Evolutionary conservation across 2,329 filamentous ascomycete genomes (phyloP).

Genomic region (Neonectria punicea): DNA sequence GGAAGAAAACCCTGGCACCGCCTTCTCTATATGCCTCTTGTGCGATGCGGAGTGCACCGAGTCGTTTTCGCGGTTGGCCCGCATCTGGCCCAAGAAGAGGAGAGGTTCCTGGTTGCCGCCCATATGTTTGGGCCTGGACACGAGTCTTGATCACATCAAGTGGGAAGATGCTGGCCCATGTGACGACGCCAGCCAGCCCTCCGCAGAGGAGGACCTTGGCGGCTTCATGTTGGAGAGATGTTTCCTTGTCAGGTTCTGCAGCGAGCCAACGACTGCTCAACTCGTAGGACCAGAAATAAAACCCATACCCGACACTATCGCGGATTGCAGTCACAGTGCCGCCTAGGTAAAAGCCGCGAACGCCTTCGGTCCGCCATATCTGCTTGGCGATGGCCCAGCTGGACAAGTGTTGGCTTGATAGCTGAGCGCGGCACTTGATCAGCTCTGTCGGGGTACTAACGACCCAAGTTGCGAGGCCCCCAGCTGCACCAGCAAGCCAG

Average conservation of each 20-base stretch:
- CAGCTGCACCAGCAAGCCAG: slow-evolving; percentile 82
- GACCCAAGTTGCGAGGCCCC: slow-evolving; percentile 86
- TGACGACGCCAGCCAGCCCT: slow-evolving; percentile 85
- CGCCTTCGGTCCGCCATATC: slow-evolving; percentile 66
- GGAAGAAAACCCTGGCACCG: slow-evolving; percentile 73
- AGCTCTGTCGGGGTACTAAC: slow-evolving; percentile 91
- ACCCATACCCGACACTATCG: slow-evolving; percentile 94
- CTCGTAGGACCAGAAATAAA: slow-evolving; percentile 97
- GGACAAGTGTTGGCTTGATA: slow-evolving; percentile 61
- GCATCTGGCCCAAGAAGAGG: slow-evolving; percentile 35
- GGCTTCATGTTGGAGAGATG: slow-evolving; percentile 56
- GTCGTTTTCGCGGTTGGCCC: slow-evolving; percentile 38
- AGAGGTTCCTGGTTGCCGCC: slow-evolving; percentile 25
- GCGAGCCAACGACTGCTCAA: slow-evolving; percentile 69
- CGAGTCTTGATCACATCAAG: slow-evolving; percentile 93
- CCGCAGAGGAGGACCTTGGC: slow-evolving; percentile 82
- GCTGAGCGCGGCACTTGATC: slow-evolving; percentile 88
- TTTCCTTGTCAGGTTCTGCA: slow-evolving; percentile 28
- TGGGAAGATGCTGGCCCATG: slow-evolving; percentile 92
- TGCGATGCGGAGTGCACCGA: slow-evolving; percentile 72
- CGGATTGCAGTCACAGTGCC: slow-evolving; percentile 83
- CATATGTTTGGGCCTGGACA: slow-evolving; percentile 77
- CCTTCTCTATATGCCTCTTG: slow-evolving; percentile 72
- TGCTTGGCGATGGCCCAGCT: slow-evolving; percentile 72
- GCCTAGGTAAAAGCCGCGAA: slow-evolving; percentile 82